phyloP scores from a whole-genome alignment of 2,329 filamentous ascomycete genomes.

The Cladosporium austrohemisphaericum region DNA sequence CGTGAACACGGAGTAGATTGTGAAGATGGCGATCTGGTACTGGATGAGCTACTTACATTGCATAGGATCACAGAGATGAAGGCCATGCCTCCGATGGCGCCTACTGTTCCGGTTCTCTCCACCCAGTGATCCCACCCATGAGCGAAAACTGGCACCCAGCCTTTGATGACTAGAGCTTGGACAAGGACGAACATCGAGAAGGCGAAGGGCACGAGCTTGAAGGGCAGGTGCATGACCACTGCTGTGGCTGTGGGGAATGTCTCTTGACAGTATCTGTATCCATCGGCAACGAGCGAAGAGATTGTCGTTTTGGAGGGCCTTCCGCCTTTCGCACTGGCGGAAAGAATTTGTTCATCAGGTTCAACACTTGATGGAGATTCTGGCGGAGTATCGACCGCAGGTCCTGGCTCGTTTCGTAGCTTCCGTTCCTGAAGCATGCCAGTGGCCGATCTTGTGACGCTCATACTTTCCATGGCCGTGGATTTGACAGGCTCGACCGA shows the following conservation, averaged over 20 bases:
- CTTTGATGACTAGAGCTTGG: slow-evolving; percentile 67
- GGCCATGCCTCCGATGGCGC: slow-evolving; percentile 67
- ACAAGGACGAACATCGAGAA: slow-evolving; percentile 73
- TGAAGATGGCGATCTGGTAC: background rate
- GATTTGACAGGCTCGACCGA: background rate
- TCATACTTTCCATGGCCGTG: background rate
- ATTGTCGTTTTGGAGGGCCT: slow-evolving; percentile 44
- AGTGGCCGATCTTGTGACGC: background rate
- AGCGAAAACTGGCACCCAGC: slow-evolving; percentile 70
- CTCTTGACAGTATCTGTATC: slow-evolving; percentile 60
- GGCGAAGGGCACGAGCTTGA: slow-evolving; percentile 66
- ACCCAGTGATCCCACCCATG: slow-evolving; percentile 73
- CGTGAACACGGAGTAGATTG: slow-evolving; percentile 18
- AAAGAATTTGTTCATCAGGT: background rate
- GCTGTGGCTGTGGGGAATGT: slow-evolving; percentile 68
- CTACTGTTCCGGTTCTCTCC: slow-evolving; percentile 63
- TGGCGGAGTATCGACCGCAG: background rate
- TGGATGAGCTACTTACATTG: slow-evolving; percentile 55
- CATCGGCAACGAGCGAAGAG: slow-evolving; percentile 45
- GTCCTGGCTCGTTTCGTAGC: background rate
- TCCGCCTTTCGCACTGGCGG: background rate
- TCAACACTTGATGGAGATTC: background rate
- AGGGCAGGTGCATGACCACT: slow-evolving; percentile 63
- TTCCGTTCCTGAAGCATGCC: background rate
- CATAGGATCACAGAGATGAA: slow-evolving; percentile 68